Base-by-base conservation (phyloP, 257 asterid species). In the Salvia rosmarinus region DNA sequence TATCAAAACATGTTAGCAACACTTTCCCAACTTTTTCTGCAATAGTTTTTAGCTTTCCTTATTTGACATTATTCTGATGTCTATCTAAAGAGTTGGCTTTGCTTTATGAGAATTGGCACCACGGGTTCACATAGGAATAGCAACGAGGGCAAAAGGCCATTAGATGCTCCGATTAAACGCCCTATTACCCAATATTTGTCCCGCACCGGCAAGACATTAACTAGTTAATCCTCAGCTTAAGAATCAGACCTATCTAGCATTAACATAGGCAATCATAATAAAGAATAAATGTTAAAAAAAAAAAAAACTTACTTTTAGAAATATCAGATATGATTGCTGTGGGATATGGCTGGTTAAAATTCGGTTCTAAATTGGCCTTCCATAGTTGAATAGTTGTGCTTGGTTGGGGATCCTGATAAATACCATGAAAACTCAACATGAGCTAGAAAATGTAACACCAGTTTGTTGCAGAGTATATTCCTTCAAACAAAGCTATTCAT, bases 361-460 rank as follows among this genome's bases (percentile, higher is more conserved):
- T 85, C 49, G 96, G 97, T 79, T 91, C 96, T 5, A 94, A 79
- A 74, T 86, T 91, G 80, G 98, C 96, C 83, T 91, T 95, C 99
- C 99, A 95, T 40, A 95, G 85, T 64, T 96, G 88, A 82, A 91
- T 58, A 66, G 87, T 72, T 4, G 83, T 82, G 72, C 95, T 95
- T 4, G 98, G 98, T 72, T 88, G 88, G 34, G 96, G 92, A 82
- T 95, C 98, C 99, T 95, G 89, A 56, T 68, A 70, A 81, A 69
- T 28, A 58, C 25, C 39, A 28, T 39, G 19, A 50, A 69, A 64
- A 60, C 8, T 2, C 20, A 44, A 46, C 55, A 67, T 62, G 23
- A 63, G 17, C 42, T 12, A 14, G 1, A 42, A 21, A 25, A 23
- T 52, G 60, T 21, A 8, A 20, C n/a, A 56, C 62, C 39, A 25